These are phyloP conservation scores for Nowakowskiella sp. DNA, from an alignment of 192 early-diverging fungal genomes.

Conservation along the genomic window DNA sequence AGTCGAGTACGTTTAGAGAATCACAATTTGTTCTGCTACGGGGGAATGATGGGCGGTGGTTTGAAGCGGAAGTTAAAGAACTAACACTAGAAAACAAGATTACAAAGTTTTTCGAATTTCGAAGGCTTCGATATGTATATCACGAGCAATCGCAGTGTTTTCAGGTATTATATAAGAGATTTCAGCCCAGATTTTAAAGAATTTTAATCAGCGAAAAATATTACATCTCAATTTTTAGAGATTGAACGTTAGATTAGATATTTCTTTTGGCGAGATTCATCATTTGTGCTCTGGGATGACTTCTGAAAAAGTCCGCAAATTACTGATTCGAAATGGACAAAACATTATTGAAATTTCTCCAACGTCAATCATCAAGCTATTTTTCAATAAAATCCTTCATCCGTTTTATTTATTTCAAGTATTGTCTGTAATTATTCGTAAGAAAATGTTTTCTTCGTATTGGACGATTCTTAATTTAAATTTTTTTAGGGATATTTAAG, in stretches of 20 bases:
- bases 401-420: slow-evolving; percentile 45
- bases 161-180: too few relatives aligned
- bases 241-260: slow-evolving; percentile 14
- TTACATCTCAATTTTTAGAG: too few relatives aligned
- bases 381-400: slow-evolving; percentile 32
- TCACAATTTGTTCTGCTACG: slow-evolving; percentile 21
- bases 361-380: slow-evolving; percentile 19
- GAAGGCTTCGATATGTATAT: slow-evolving; percentile 36
- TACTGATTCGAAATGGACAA: slow-evolving; percentile 20
- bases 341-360: slow-evolving; percentile 29
- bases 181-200: too few relatives aligned
- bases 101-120: slow-evolving; percentile 25
- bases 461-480: not conserved
- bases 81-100: not conserved
- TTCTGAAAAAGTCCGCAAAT: slow-evolving; percentile 5
- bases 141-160: slow-evolving; percentile 15
- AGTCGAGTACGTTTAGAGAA: slow-evolving; percentile 18
- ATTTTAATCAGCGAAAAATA: too few relatives aligned
- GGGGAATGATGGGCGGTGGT: slow-evolving; percentile 13
- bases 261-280: slow-evolving; percentile 16
- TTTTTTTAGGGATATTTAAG: slow-evolving; percentile 24
- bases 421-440: slow-evolving; percentile 32
- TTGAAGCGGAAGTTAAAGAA: slow-evolving; percentile 14
- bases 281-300: slow-evolving; percentile 16
- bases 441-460: slow-evolving; percentile 5